Evolutionary conservation across 257 asterid species (phyloP), one percentile per base, ranked within the genome.

Genomic region (Sherardia arvensis): DNA sequence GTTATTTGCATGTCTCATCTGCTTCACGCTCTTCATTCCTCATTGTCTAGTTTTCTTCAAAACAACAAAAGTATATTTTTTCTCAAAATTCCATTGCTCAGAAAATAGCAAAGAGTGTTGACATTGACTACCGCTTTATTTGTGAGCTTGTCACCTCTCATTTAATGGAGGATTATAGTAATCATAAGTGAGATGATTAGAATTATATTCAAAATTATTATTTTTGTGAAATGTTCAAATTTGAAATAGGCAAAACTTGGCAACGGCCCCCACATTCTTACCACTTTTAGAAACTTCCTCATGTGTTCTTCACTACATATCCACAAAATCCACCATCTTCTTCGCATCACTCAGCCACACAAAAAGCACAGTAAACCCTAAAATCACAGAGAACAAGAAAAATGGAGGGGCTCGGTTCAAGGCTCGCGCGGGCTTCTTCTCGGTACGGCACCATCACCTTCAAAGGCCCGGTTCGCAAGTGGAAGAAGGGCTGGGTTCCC

Each of bases 401-500:
- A 25, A 89, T 89, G 95, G 97, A 89, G 51, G 91, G 86, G 26
- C 62, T 66, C 26, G 90, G 79, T 34, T 71, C 85, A 11, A 80
- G 95, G 69, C 74, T 78, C 68, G 84, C 89, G 65, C 84, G 97
- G 54, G 77, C 81, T 2, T 80, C 85, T 10, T 76, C 95, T 5
- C 71, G 97, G 74, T 90, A 83, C 81, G 86, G 85, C 7, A 30
- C 63, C 4, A 25, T 28, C 4, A 30, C 59, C 25, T 87, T 90
- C 80, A 79, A 59, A 75, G 95, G 97, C 57, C 97, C 95, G 1
- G 97, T 90, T 0, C 81, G 97, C 33, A 85, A 75, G 62, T 87
- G 97, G 97, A 85, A 80, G 91, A 85, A 83, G 79, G 87, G 83
- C 83, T 89, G 96, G 96, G 91, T 89, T 58, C 62, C 38, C 68